Percentiles rank a stretch among this genome's conserved stretches.
phyloP scores from a whole-genome alignment of 805 yeast species.

The Kluyveromyces starmeri region DNA sequence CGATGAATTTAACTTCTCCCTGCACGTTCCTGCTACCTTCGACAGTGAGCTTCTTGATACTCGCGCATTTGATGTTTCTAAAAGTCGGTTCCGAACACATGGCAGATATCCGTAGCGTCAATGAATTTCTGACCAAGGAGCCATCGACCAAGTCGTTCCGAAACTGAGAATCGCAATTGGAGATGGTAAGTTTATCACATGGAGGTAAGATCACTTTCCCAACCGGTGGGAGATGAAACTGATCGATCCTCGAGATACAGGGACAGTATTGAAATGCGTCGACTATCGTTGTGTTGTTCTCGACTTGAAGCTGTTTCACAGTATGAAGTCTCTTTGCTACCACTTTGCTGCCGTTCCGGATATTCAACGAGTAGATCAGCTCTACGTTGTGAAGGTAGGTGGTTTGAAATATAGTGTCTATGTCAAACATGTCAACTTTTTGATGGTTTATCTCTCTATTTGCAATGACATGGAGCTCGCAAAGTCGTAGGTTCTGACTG shows the following conservation, averaged over 20 bases:
- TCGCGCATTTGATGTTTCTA: slow-evolving; percentile 13
- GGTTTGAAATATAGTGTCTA: slow-evolving; percentile 18
- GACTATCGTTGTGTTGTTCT: slow-evolving; percentile 7
- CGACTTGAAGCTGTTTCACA: slow-evolving; percentile 14
- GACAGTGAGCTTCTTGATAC: slow-evolving; percentile 10
- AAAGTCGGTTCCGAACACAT: slow-evolving; percentile 15
- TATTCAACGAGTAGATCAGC: slow-evolving; percentile 16
- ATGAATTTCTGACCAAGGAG: slow-evolving; percentile 6
- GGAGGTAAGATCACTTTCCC: slow-evolving; percentile 13
- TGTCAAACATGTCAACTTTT: slow-evolving; percentile 15
- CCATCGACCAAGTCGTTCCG: slow-evolving; percentile 19
- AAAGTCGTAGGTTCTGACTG: slow-evolving; percentile 9
- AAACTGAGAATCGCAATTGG: slow-evolving; percentile 13
- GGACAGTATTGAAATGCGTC: slow-evolving; percentile 13
- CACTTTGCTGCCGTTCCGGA: slow-evolving; percentile 11
- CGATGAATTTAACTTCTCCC: slow-evolving; percentile 10
- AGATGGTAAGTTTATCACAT: slow-evolving; percentile 17
- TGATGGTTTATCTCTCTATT: slow-evolving; percentile 1
- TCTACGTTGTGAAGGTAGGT: slow-evolving; percentile 18
- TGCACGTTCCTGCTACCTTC: slow-evolving; percentile 6
- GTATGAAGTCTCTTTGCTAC: slow-evolving; percentile 12
- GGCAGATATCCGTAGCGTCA: slow-evolving; percentile 13
- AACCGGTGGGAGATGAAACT: slow-evolving; percentile 13
- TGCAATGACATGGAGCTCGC: slow-evolving; percentile 23
- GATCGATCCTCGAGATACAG: slow-evolving; percentile 12